Evolutionary conservation across 2,329 filamentous ascomycete species (phyloP), one percentile per base, ranked within the genome.

Genomic region (Penicillium sp.): DNA sequence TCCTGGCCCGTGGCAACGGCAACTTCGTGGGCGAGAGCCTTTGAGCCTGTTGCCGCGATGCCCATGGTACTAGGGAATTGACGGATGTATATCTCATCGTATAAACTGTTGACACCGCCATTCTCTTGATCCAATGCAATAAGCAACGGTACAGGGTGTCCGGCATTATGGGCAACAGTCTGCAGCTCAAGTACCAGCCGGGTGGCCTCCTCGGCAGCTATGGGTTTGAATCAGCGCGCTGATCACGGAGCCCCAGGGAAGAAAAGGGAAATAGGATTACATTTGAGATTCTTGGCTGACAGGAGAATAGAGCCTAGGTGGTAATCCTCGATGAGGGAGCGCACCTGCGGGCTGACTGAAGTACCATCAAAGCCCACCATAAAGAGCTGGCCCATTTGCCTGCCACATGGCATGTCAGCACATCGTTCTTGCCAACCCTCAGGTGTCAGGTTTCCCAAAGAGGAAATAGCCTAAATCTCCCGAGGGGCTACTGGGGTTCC

Each of bases 31-130:
- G 92, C 89, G 47, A 97, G 76, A 9, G 93, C 83, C 31, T 84
- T 85, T 9, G 86, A 91, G 23, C 91, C 89, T 4, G 91, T 90
- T 20, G 93, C 93, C n/a, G 92, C 90, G 53, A 96, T 80, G 10
- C 91, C 92, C 92, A 98, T 97, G 55, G 92, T 88, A 64, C 91
- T 95, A 7, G 93, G 93, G 60, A 95, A 98, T 67, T 97, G 93
- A 58, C 89, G 90, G 59, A 97, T 92, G 67, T 91, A 93, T 64
- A 93, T 89, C 61, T 95, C 90, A 68, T 97, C 92, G 64, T 95
- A 96, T 2, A 97, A 80, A 72, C 89, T 95, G 74, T 96, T 97
- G 68, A 96, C 92, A 3, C 92, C 91, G 56, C 93, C 93, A 82
- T 98, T 97, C 70, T 98, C 93, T 68, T 98, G 93, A 66, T 97